These are phyloP conservation scores for Cryphonectria radicalis DNA, from an alignment of 2,329 filamentous ascomycete species.

Conservation along the genomic window DNA sequence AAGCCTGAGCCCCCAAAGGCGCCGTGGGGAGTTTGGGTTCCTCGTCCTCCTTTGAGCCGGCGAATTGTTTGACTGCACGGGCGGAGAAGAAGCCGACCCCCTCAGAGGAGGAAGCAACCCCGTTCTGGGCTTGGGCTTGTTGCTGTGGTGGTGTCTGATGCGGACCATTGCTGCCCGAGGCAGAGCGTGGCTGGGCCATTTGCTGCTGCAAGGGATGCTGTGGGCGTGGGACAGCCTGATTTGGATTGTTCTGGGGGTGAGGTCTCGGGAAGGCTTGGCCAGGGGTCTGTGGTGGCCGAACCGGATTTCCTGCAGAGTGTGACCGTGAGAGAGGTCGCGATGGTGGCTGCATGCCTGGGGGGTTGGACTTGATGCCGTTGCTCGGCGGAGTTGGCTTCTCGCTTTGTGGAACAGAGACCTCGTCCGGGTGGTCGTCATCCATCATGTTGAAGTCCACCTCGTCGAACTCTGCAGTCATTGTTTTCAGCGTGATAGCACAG, in stretches of 20 bases:
- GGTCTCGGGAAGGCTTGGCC: slow-evolving; percentile 18
- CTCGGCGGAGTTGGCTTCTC: slow-evolving; percentile 38
- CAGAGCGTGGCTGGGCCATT: slow-evolving; percentile 33
- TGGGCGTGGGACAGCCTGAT: slow-evolving; percentile 28
- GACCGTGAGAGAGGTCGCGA: slow-evolving; percentile 39
- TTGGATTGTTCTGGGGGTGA: slow-evolving; percentile 29
- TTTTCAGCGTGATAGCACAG: slow-evolving; percentile 33
- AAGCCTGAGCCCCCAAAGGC: slow-evolving; percentile 56
- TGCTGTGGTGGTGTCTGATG: slow-evolving; percentile 32
- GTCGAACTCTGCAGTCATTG: slow-evolving; percentile 66
- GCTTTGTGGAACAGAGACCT: slow-evolving; percentile 63
- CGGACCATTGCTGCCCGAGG: slow-evolving; percentile 31
- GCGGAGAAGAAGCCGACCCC: slow-evolving; percentile 72
- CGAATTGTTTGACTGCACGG: slow-evolving; percentile 61
- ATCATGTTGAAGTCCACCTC: slow-evolving; percentile 75
- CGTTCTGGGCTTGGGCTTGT: slow-evolving; percentile 26
- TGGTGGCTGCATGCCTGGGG: slow-evolving; percentile 45
- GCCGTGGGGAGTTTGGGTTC: slow-evolving; percentile 46
- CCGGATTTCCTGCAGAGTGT: slow-evolving; percentile 37
- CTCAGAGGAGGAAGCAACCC: slow-evolving; percentile 40
- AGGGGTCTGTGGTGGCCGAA: slow-evolving; percentile 42
- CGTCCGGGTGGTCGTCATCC: slow-evolving; percentile 75
- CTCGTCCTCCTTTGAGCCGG: slow-evolving; percentile 49
- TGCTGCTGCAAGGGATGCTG: slow-evolving; percentile 31
- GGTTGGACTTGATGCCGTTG: slow-evolving; percentile 35